Conservation (phyloP, 2,329 filamentous ascomycete species). For the Cladorrhinum sp. region DNA sequence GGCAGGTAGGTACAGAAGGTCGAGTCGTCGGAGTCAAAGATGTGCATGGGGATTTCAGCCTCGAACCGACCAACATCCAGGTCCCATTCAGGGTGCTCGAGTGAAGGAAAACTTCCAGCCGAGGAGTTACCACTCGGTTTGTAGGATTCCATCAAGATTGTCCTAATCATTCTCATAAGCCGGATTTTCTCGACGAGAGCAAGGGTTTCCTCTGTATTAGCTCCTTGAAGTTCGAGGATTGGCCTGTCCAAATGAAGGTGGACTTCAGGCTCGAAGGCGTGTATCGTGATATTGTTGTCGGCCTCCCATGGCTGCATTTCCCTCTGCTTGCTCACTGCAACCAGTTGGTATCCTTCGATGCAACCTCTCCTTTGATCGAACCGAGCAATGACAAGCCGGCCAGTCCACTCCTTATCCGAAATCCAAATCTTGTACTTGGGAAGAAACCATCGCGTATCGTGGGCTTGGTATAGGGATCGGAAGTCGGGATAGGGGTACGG, state of each 20-base stretch:
- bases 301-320: slow-evolving; percentile 62
- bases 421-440: slow-evolving; percentile 82
- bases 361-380: slow-evolving; percentile 70
- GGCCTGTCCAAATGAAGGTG: slow-evolving; percentile 73
- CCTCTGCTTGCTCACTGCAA: slow-evolving; percentile 59
- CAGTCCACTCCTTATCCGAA: slow-evolving; percentile 67
- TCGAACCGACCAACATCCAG: slow-evolving; percentile 37
- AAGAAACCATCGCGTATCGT: slow-evolving; percentile 83
- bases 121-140: too few species aligned
- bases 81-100: too few species aligned
- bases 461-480: slow-evolving; percentile 67
- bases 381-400: slow-evolving; percentile 71
- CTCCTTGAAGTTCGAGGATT: slow-evolving; percentile 54
- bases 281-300: slow-evolving; percentile 64
- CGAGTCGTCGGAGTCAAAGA: slow-evolving; percentile 39
- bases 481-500: slow-evolving; percentile 62
- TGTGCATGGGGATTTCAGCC: slow-evolving; percentile 52
- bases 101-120: too few species aligned
- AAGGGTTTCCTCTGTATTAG: neutral
- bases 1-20: slow-evolving; percentile 68
- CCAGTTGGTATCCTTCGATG: slow-evolving; percentile 76
- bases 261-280: slow-evolving; percentile 68
- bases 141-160: too few species aligned
- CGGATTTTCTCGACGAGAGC: neutral
- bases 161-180: too few species aligned